Evolutionary conservation across 139 green algal genomes (phyloP), one percentile per base, ranked within the genome.

Genomic region (Volvox reticuliferus): DNA sequence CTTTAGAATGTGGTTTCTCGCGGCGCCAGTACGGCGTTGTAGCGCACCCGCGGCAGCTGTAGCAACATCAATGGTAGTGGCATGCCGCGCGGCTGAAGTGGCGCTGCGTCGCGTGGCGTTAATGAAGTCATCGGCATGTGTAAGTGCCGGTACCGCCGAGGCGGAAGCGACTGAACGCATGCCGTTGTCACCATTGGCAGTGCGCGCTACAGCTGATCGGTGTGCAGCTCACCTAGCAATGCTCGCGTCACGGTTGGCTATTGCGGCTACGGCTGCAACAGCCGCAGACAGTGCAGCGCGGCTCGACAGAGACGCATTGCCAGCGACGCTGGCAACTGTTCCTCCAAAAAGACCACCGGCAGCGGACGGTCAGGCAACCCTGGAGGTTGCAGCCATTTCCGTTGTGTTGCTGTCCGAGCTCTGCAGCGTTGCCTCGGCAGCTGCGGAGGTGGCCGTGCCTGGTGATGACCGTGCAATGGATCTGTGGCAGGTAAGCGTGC

Each of bases 181-280:
- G 44, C 44, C 44, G 5, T 55, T 55, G 44, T 55, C 44, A 55
- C 44, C 44, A 55, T 55, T 55, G 9, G 44, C 44, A 9, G 44
- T 61, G 76, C 32, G n/a, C 2, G 50, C 28, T 12, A 5, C n/a
- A 12, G 81, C 33, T 18, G 82, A 88, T 32, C 82, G 82, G 22
- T 88, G 65, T 36, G 82, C 65, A 9, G 82, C 82, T 24, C 82
- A 88, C 33, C 22, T 88, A 5, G 82, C 82, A 67, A 65, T 88
- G 33, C 65, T 88, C 63, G 65, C 65, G 21, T 26, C 82, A 12
- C 33, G 33, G 2, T 22, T 88, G 33, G 63, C 21, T 21, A 32
- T 33, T 6, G 81, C 32, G 9, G 14, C 81, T 22, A 20, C 62
- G n/a, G 81, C 62, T 37, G 61, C 81, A 19, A 55, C 81, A 55